A percentile compares a stretch with the other conserved stretches of the same genome.
Conservation (phyloP, 164 flowering plant species). For the Umbilicus rupestris region DNA sequence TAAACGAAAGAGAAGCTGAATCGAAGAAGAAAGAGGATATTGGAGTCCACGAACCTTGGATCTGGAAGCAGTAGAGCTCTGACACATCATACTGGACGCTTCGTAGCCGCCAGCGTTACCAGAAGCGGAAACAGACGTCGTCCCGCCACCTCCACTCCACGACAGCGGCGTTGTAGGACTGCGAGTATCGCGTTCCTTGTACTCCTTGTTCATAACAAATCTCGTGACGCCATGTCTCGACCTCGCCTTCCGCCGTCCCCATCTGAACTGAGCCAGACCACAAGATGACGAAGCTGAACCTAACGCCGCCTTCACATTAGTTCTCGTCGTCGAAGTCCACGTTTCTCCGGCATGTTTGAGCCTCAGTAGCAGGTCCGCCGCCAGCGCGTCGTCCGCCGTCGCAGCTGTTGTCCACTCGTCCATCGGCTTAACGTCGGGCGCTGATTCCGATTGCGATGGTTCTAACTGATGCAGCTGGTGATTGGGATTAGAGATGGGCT, state of each 20-base stretch:
- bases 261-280: background rate
- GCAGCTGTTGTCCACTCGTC: background rate
- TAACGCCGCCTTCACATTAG: background rate
- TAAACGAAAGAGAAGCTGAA: conserved; percentile 1
- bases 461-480: background rate
- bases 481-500: background rate
- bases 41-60: conserved; percentile 40
- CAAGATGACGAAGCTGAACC: background rate
- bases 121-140: conserved; percentile 21
- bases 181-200: background rate
- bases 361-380: background rate
- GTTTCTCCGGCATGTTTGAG: background rate
- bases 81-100: conserved; percentile 24
- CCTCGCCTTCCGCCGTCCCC: conserved; percentile 2
- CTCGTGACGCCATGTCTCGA: background rate
- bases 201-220: background rate
- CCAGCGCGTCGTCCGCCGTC: background rate
- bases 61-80: conserved; percentile 19
- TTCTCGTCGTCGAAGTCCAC: background rate
- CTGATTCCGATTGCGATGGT: no score
- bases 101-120: conserved; percentile 35
- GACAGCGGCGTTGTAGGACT: conserved; percentile 64
- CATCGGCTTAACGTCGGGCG: no score
- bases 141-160: conserved; percentile 39
- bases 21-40: background rate